Percentiles rank a stretch among this genome's conserved stretches.
Conservation (phyloP, 1,139 yeast genomes). For the Pneumocystis wakefieldiae region DNA sequence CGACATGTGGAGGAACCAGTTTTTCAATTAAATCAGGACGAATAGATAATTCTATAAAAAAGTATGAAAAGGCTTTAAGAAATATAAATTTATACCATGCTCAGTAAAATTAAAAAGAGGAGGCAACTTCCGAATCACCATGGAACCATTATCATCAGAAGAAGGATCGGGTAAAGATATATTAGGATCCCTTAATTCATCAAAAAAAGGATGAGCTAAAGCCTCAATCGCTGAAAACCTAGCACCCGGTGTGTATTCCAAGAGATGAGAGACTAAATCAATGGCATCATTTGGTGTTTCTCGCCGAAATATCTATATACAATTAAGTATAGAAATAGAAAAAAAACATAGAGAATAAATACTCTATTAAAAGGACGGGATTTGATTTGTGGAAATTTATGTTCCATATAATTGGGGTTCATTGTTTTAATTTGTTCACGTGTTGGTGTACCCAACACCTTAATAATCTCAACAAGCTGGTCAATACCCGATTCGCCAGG, state of each 20-base stretch:
- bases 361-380: conserved; percentile 82
- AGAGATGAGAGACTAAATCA: conserved; percentile 42
- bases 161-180: conserved; percentile 40
- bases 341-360: conserved; percentile 19
- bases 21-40: conserved; percentile 28
- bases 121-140: conserved; percentile 25
- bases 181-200: conserved; percentile 46
- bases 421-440: conserved; percentile 82
- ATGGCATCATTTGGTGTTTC: conserved; percentile 41
- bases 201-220: conserved; percentile 57
- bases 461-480: conserved; percentile 90
- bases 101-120: conserved; percentile 29
- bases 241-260: conserved; percentile 62
- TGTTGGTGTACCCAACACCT: conserved; percentile 88
- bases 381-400: conserved; percentile 87
- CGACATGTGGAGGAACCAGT: conserved; percentile 29
- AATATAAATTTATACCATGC: conserved; percentile 8
- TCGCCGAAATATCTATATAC: conserved; percentile 34
- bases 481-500: conserved; percentile 98
- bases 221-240: conserved; percentile 59
- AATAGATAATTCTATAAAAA: conserved; percentile 24
- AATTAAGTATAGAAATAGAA: neutral
- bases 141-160: conserved; percentile 19
- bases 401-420: conserved; percentile 97
- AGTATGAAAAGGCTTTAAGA: neutral